phyloP scores from a whole-genome alignment of 2,329 filamentous ascomycete genomes.

The Diaporthe sp. region DNA sequence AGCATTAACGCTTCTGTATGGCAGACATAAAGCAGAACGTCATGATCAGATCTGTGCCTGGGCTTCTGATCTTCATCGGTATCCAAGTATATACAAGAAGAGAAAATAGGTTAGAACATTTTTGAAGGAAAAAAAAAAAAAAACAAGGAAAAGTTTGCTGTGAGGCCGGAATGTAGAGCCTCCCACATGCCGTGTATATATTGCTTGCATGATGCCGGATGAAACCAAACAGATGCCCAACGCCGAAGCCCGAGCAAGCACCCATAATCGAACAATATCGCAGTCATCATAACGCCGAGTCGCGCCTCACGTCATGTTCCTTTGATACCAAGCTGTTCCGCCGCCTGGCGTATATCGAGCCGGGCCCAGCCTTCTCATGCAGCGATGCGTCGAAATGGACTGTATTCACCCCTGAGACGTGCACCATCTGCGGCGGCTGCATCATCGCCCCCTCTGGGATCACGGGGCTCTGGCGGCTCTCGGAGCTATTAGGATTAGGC shows the following conservation, averaged over 20 bases:
- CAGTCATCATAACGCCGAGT: not conserved
- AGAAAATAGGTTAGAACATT: not conserved
- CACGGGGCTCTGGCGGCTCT: not conserved
- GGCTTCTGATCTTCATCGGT: not conserved
- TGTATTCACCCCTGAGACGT: not conserved
- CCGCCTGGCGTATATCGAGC: not conserved
- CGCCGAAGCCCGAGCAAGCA: not conserved
- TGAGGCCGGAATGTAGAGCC: not conserved
- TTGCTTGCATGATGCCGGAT: not conserved
- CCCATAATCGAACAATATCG: not conserved
- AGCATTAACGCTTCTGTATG: not conserved
- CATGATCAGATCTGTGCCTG: not conserved
- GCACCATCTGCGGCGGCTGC: slow-evolving; percentile 18
- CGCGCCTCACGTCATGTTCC: not conserved
- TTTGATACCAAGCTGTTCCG: not conserved
- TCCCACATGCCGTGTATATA: not conserved
- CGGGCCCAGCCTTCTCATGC: not conserved
- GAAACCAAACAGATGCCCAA: not conserved
- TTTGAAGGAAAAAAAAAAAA: not conserved
- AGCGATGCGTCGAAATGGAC: not conserved
- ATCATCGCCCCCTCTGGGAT: not conserved
- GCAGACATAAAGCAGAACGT: slow-evolving; percentile 1
- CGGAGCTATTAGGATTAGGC: not conserved
- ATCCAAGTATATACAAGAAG: not conserved
- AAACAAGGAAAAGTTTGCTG: too few species aligned